Evolutionary conservation across 176 grass and related monocot genomes (phyloP), one percentile per base, ranked within the genome.

Genomic region (Lolium rigidum): DNA sequence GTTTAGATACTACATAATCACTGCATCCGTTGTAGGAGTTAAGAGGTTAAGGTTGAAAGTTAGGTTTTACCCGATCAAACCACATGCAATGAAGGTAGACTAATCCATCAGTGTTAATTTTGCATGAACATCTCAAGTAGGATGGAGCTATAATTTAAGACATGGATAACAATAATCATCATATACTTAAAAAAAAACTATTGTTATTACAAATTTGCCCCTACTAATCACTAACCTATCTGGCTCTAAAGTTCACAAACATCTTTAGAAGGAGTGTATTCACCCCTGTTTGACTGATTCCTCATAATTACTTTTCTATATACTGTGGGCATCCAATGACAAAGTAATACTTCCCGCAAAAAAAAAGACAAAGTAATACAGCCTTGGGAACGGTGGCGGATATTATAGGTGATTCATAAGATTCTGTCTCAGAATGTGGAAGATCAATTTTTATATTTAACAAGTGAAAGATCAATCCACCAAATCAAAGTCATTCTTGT

Each of bases 401-500:
- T 25, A 79, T 79, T 79, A 55, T 6, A 56, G 51, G 51, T 2
- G 20, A 79, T 24, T 61, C 77, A 60, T 61, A 46, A 25, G 56
- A n/a, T 79, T 61, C 56, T 35, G n/a, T 79, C 21, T 17, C 56
- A 35, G 31, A 62, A 79, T 17, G 41, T 61, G 18, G 52, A 48
- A 52, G 28, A 75, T 52, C 13, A 52, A 52, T 28, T 74, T n/a
- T 31, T 17, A 43, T 17, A 43, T 26, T 66, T 48, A 66, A 80
- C 43, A 65, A 80, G 15, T 50, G 9, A 66, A 50, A 50, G 60
- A 66, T 66, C 78, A 80, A 74, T 50, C 70, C 70, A 49, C 12
- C 11, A 50, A 74, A 51, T n/a, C 2, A 66, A 48, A 50, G 49
- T 49, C 12, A 28, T 17, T 51, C 10, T 48, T 80, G 1, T 64